phyloP scores from a whole-genome alignment of 192 early-diverging fungal genomes.

The Gigaspora rosea region DNA sequence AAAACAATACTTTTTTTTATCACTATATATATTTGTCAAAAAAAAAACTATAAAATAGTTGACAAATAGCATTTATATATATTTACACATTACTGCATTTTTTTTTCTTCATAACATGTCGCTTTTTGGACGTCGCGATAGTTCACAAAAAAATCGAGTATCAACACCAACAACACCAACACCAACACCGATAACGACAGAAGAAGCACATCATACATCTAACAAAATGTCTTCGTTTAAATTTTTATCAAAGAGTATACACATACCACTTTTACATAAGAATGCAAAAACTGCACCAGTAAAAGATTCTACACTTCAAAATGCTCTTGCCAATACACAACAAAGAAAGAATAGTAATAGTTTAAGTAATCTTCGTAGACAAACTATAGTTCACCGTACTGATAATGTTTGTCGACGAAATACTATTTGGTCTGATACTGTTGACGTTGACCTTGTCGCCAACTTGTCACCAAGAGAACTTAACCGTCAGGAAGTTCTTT shows the following conservation, averaged over 20 bases:
- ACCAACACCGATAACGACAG: not conserved
- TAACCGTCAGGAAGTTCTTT: constrained; percentile 80
- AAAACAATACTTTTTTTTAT: too few relatives aligned
- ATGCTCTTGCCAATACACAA: not conserved
- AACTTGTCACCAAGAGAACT: constrained; percentile 60
- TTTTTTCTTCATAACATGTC: not conserved
- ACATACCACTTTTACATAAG: constrained; percentile 28
- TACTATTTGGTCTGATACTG: constrained; percentile 34
- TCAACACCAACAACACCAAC: not conserved
- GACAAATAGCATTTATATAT: too few relatives aligned
- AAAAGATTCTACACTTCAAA: constrained; percentile 9
- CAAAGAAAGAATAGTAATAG: not conserved
- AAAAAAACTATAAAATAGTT: too few relatives aligned
- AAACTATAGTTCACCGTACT: constrained; percentile 19
- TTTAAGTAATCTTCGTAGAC: not conserved
- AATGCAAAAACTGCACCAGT: constrained; percentile 28
- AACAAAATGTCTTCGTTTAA: not conserved
- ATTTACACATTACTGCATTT: too few relatives aligned
- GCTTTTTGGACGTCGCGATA: not conserved
- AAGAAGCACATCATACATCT: not conserved
- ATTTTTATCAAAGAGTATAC: constrained; percentile 7
- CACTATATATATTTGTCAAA: too few relatives aligned
- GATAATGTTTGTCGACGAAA: constrained; percentile 15
- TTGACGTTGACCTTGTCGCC: constrained; percentile 4
- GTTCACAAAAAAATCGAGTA: constrained; percentile 8